Base-by-base conservation (phyloP, 1,284 basidiomycete genomes). In the Puccinia polysora region DNA sequence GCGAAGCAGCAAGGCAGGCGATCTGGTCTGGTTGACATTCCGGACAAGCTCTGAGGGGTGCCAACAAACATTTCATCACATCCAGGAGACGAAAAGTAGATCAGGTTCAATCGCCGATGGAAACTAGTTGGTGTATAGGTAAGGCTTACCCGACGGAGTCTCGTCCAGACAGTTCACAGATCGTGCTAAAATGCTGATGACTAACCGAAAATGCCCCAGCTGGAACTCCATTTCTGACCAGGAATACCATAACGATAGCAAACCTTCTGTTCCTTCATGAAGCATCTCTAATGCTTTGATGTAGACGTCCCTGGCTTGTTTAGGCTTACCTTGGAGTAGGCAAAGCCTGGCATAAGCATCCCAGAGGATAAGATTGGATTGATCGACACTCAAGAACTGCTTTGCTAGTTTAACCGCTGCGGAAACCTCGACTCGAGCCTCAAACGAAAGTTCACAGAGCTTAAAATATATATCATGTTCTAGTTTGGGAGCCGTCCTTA, bases 141-240 rank as follows among this genome's bases (percentile, higher is more conserved):
- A 28, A 10, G 23, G 53, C 15, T 58, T 55, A 73, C 71, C 50
- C 2, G 56, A 52, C 10, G 71, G 63, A 25, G 18, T 56, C 25
- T 58, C 71, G 49, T 65, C 53, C 32, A 65, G 20, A 30, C 55
- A 63, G n/a, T 68, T 65, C 20, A 58, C 28, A 34, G 71, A n/a
- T n/a, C 55, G 40, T 38, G 63, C 63, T 23, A 73, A 58, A 30
- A 73, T 64, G 20, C 55, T 68, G 36, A 56, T 50, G 36, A 49
- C 59, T 8, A 63, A 25, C 86, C 85, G 83, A 20, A 81, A 75
- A 38, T 83, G 77, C 0, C 85, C 84, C 12, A 82, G 81, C n/a
- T 89, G 80, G 88, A 88, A 92, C 79, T 95, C 91, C 84, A 93
- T 85, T 78, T 92, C 88, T 0, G 88, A 89, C 90, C 91, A 96